Percentiles rank a stretch among this genome's conserved stretches.
These are phyloP conservation scores for Hirschioporus abietinus DNA, from an alignment of 768 basidiomycete species.

Conservation along the genomic window DNA sequence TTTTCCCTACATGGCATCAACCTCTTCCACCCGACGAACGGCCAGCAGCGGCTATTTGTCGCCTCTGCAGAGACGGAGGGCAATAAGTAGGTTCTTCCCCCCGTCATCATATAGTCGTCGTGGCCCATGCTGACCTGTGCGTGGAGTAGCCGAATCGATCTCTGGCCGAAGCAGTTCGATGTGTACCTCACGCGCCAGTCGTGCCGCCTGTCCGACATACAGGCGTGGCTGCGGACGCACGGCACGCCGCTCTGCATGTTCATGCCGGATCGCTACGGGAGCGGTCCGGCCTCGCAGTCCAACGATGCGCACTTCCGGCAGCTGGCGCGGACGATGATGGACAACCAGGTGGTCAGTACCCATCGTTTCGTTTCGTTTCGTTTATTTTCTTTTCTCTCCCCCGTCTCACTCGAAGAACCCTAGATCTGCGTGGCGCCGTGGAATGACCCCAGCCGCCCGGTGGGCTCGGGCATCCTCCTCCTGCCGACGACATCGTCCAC, in stretches of 20 bases:
- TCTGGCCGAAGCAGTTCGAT: constrained; percentile 48
- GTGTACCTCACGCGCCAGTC: constrained; percentile 35
- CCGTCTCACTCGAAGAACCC: constrained; percentile 3
- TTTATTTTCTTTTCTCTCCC: too few species aligned
- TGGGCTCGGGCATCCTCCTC: constrained; percentile 48
- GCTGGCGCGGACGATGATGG: constrained; percentile 46
- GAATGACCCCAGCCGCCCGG: constrained; percentile 37
- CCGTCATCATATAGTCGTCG: background rate
- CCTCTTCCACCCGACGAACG: constrained; percentile 39
- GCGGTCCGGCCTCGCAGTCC: constrained; percentile 40
- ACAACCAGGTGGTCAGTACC: constrained; percentile 45
- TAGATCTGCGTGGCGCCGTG: constrained; percentile 51
- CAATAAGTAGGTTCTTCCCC: constrained; percentile 46
- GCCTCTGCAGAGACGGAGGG: constrained; percentile 68
- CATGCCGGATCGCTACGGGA: constrained; percentile 54
- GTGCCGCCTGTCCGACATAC: constrained; percentile 41
- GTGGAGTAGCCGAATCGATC: constrained; percentile 39
- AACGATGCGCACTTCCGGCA: constrained; percentile 53
- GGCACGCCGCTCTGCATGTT: constrained; percentile 50
- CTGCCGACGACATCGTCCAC: constrained; percentile 48
- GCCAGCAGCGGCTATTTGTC: constrained; percentile 45
- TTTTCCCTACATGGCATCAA: constrained; percentile 47
- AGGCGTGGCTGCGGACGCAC: constrained; percentile 45
- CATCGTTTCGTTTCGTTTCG: too few species aligned
- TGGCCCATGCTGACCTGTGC: constrained; percentile 7